These are phyloP conservation scores for Auriscalpium vulgare DNA, from an alignment of 768 basidiomycete genomes.

Conservation along the genomic window DNA sequence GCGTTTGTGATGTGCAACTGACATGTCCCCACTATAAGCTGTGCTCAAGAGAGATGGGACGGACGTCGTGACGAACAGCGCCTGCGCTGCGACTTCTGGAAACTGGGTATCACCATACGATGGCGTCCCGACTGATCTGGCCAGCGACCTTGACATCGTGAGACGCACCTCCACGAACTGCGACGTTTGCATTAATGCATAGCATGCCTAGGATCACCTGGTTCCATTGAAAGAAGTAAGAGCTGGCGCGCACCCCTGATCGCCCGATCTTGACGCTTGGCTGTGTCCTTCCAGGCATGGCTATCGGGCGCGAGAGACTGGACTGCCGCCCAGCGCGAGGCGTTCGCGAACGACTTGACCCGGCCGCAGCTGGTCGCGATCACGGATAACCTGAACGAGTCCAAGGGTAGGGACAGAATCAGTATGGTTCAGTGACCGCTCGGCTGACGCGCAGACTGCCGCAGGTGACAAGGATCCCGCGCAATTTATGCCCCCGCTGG, in stretches of 20 bases:
- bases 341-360: constrained; percentile 47
- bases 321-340: constrained; percentile 41
- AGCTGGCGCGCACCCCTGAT: neutral
- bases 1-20: too few relatives aligned
- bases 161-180: constrained; percentile 6
- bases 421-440: neutral
- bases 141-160: constrained; percentile 46
- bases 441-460: neutral
- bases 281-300: constrained; percentile 34
- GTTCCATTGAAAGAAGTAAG: constrained; percentile 44
- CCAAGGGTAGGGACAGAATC: constrained; percentile 31
- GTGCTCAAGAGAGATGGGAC: constrained; percentile 27
- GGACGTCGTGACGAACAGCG: constrained; percentile 31
- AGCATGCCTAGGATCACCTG: constrained; percentile 37
- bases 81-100: constrained; percentile 39
- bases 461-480: constrained; percentile 44
- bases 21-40: constrained; percentile 1
- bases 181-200: neutral
- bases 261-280: neutral
- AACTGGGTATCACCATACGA: constrained; percentile 48
- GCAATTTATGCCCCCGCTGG: constrained; percentile 42
- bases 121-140: constrained; percentile 32
- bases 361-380: constrained; percentile 48
- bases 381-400: constrained; percentile 37
- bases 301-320: constrained; percentile 45